Percentiles rank a stretch among this genome's conserved stretches.
Conservation (phyloP, 2,329 filamentous ascomycete genomes). For the Penicillium sp. region DNA sequence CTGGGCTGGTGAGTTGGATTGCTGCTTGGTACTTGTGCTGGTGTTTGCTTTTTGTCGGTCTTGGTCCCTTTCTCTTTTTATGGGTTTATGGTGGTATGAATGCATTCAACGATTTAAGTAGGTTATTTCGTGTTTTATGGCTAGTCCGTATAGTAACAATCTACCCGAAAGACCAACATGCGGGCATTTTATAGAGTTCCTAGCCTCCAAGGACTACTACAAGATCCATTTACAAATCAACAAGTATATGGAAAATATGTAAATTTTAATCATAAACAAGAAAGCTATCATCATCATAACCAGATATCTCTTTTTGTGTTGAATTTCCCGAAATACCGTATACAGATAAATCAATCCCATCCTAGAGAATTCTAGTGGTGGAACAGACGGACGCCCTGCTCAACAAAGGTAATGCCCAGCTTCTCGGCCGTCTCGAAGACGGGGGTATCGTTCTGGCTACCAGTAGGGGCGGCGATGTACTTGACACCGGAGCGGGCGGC, state of each 20-base stretch:
- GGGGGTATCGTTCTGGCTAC: constrained; percentile 57
- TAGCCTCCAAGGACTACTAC: no score
- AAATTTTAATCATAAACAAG: constrained; percentile 24
- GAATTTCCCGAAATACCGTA: neutral
- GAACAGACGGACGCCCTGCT: constrained; percentile 92
- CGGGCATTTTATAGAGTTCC: no score
- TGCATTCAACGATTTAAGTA: no score
- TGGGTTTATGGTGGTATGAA: no score
- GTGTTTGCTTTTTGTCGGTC: no score
- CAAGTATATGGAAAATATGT: constrained; percentile 7
- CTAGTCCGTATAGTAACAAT: no score
- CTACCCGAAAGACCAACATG: no score
- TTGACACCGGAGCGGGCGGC: constrained; percentile 85
- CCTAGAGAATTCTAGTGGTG: constrained; percentile 68
- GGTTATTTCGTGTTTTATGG: no score
- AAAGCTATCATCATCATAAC: constrained; percentile 28
- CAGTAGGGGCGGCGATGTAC: constrained; percentile 90
- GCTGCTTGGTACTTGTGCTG: no score
- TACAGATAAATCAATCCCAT: neutral
- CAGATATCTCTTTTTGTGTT: constrained; percentile 20
- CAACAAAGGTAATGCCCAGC: constrained; percentile 88
- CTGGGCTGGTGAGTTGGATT: neutral
- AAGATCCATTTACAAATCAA: no score
- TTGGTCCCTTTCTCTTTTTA: no score
- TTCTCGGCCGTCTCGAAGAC: constrained; percentile 82